phyloP scores from a whole-genome alignment of 257 asterid species.

The Anisodus tanguticus region DNA sequence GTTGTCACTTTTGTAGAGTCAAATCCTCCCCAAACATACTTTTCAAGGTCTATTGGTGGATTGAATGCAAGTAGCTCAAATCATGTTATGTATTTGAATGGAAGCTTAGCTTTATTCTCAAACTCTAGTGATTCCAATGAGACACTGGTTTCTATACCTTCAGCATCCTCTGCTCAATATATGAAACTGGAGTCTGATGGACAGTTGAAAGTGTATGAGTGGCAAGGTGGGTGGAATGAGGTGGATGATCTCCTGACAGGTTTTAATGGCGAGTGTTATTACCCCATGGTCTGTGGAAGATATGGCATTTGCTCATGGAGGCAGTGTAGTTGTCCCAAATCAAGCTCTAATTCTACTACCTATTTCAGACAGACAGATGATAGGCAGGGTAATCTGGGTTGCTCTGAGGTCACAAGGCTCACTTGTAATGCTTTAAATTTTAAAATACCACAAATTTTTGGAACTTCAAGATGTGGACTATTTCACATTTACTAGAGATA shows the following conservation, averaged over 20 bases:
- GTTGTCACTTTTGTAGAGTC: no score
- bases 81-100: conserved; percentile 40
- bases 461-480: conserved; percentile 43
- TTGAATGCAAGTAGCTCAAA: no score
- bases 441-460: conserved; percentile 33
- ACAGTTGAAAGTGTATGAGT: conserved; percentile 47
- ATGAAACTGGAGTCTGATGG: conserved; percentile 48
- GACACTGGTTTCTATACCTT: conserved; percentile 25
- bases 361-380: conserved; percentile 35
- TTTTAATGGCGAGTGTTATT: conserved; percentile 35
- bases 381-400: conserved; percentile 45
- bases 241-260: conserved; percentile 38
- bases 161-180: conserved; percentile 40
- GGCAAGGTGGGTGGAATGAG: conserved; percentile 41
- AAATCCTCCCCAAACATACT: no score
- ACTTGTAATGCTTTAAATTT: conserved; percentile 33
- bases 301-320: conserved; percentile 44
- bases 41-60: no score
- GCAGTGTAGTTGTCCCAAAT: conserved; percentile 47
- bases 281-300: conserved; percentile 51
- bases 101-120: conserved; percentile 44
- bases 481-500: conserved; percentile 30
- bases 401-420: conserved; percentile 36
- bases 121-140: conserved; percentile 33
- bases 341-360: conserved; percentile 20